A percentile compares a stretch with the other conserved stretches of the same genome.
Conservation (phyloP, 805 yeast species). For the Vanderwaltozyma yarrowii region DNA sequence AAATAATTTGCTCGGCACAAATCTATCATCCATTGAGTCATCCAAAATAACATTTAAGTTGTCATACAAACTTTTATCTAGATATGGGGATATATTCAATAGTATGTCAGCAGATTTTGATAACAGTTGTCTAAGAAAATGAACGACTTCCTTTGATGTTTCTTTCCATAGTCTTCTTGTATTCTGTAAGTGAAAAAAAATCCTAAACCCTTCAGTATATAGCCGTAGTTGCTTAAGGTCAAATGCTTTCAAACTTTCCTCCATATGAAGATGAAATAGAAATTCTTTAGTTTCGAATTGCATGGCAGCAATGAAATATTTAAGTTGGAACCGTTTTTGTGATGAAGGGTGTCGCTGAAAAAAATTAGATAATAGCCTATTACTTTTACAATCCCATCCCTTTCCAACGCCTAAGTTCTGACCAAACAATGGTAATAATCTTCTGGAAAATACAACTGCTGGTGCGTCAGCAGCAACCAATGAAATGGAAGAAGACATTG, state of each 20-base stretch:
- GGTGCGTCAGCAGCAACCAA: conserved; percentile 4
- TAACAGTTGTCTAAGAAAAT: no score
- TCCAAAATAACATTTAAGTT: conserved; percentile 8
- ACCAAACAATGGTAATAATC: conserved; percentile 6
- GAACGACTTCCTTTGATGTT: conserved; percentile 1
- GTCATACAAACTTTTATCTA: conserved; percentile 9
- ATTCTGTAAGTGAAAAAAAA: conserved; percentile 16
- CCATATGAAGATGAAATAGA: conserved; percentile 16
- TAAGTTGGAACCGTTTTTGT: conserved; percentile 14
- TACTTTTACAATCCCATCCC: conserved; percentile 11
- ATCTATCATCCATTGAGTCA: no score
- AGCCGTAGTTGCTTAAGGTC: conserved; percentile 17
- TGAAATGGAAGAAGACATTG: conserved; percentile 9
- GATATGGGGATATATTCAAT: no score
- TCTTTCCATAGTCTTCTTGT: conserved; percentile 13
- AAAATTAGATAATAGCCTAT: conserved; percentile 9
- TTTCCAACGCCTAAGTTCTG: conserved; percentile 10
- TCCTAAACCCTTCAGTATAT: conserved; percentile 27
- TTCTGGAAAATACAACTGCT: conserved; percentile 7
- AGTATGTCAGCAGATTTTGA: background rate
- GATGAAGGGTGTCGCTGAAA: conserved; percentile 12
- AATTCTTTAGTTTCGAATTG: conserved; percentile 23
- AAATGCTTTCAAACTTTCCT: conserved; percentile 5
- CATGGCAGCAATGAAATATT: conserved; percentile 16
- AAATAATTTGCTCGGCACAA: no score